phyloP scores from a whole-genome alignment of 345 rosid species.

The Pistacia integerrima region DNA sequence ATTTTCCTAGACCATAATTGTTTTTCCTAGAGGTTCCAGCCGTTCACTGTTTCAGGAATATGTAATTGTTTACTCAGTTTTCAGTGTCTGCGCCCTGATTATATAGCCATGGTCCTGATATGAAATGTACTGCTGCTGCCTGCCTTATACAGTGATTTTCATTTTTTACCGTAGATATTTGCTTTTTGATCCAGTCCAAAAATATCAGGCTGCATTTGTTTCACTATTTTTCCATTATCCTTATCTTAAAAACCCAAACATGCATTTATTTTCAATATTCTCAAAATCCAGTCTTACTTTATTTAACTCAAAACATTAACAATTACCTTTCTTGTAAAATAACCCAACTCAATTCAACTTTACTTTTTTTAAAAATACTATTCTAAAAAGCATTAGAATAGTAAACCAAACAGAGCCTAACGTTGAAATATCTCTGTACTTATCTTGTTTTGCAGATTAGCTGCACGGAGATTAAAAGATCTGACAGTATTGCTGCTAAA shows the following conservation, averaged over 20 bases:
- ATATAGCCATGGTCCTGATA: neutral
- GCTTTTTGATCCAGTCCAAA: neutral
- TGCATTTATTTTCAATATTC: too few species aligned
- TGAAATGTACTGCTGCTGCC: neutral
- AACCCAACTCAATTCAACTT: too few species aligned
- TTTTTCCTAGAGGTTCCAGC: neutral
- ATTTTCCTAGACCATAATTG: conserved; percentile 6
- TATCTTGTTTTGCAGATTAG: conserved; percentile 59
- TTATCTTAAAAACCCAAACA: too few species aligned
- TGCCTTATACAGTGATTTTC: neutral
- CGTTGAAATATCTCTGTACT: conserved; percentile 11
- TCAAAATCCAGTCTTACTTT: too few species aligned
- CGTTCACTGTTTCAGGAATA: neutral
- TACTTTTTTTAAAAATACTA: too few species aligned
- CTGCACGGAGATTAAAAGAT: conserved; percentile 61
- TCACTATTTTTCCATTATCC: too few species aligned
- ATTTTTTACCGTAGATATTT: too few species aligned
- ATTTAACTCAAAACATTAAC: too few species aligned
- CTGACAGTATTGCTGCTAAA: conserved; percentile 38
- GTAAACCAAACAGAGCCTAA: too few species aligned
- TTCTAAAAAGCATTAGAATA: too few species aligned
- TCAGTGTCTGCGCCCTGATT: neutral
- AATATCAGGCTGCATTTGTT: neutral
- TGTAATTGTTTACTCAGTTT: neutral
- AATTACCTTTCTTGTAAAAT: too few species aligned